These are phyloP conservation scores for Globisporangium viniferum DNA, from an alignment of 352 stramenopile genomes.

Conservation along the genomic window DNA sequence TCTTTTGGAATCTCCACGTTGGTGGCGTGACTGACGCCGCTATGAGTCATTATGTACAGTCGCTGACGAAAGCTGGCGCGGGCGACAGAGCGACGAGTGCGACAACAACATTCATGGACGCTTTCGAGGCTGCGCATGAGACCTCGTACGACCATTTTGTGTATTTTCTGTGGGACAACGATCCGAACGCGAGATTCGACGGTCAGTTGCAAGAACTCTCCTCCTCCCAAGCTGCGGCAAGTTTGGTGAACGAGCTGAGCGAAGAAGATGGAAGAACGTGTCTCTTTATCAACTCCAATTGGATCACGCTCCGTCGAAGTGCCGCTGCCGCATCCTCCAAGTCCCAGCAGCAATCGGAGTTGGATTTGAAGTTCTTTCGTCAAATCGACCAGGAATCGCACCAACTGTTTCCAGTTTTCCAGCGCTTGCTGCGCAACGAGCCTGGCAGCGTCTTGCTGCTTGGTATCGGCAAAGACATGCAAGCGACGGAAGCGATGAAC, in stretches of 20 bases:
- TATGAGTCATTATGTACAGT: background rate
- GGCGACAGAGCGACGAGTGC: constrained; percentile 18
- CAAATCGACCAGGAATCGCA: constrained; percentile 38
- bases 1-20: constrained; percentile 66
- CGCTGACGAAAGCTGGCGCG: constrained; percentile 8
- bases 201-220: background rate
- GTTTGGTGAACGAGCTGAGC: constrained; percentile 23
- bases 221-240: background rate
- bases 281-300: constrained; percentile 25
- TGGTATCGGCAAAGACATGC: constrained; percentile 22
- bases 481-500: constrained; percentile 21
- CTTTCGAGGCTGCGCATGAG: constrained; percentile 37
- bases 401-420: constrained; percentile 37
- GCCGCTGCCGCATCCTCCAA: background rate
- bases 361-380: constrained; percentile 26
- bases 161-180: constrained; percentile 35
- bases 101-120: constrained; percentile 27
- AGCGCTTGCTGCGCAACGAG: constrained; percentile 43
- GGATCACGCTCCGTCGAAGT: background rate
- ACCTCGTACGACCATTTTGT: constrained; percentile 48
- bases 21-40: constrained; percentile 6
- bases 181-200: constrained; percentile 18
- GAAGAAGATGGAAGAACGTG: constrained; percentile 38
- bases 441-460: constrained; percentile 39
- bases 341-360: constrained; percentile 1